phyloP scores from a whole-genome alignment of 768 basidiomycete genomes.

The Boletus speciosus region DNA sequence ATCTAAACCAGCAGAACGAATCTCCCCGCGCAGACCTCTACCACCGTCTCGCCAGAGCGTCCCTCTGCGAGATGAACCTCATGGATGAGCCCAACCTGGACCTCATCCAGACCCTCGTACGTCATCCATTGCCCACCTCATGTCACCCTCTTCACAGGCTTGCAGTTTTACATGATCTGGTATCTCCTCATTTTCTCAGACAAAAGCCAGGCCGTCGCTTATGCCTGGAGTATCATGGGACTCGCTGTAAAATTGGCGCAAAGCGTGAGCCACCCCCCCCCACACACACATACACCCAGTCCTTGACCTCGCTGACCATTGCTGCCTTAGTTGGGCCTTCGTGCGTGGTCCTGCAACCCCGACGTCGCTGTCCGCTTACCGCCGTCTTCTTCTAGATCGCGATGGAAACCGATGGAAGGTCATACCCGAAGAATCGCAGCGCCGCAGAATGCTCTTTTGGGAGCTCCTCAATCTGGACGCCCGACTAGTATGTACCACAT shows the following conservation, averaged over 20 bases:
- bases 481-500: conserved; percentile 51
- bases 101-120: conserved; percentile 62
- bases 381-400: conserved; percentile 48
- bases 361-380: conserved; percentile 18
- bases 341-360: conserved; percentile 39
- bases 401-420: conserved; percentile 60
- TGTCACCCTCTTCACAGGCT: conserved; percentile 31
- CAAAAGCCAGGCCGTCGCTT: conserved; percentile 67
- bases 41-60: conserved; percentile 62
- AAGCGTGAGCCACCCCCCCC: conserved; percentile 45
- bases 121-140: conserved; percentile 13
- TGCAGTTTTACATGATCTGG: conserved; percentile 71
- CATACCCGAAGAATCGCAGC: conserved; percentile 71
- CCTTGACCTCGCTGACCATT: conserved; percentile 3
- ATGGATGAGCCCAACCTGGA: conserved; percentile 76
- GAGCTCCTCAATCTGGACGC: conserved; percentile 67
- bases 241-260: conserved; percentile 71
- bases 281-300: background rate
- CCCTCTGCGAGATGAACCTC: conserved; percentile 69
- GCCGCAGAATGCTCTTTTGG: conserved; percentile 69
- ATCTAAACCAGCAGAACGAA: conserved; percentile 53
- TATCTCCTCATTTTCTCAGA: conserved; percentile 72
- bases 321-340: conserved; percentile 56
- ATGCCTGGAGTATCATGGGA: conserved; percentile 76
- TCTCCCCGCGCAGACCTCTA: conserved; percentile 59